Base-by-base conservation (phyloP, 305 asterid species). In the Fraxinus ornus region DNA sequence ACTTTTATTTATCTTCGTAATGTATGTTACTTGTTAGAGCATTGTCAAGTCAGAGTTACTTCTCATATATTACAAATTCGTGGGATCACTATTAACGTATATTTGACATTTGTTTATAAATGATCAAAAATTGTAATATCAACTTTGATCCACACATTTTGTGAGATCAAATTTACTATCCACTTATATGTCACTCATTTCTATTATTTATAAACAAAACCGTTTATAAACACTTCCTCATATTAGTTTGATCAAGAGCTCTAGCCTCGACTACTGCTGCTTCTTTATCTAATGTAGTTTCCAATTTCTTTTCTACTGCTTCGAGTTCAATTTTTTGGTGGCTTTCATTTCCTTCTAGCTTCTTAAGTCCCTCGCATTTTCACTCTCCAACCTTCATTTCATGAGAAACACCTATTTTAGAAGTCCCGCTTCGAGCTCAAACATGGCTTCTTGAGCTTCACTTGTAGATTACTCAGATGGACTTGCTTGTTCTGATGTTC, bases 401-500 rank as follows among this genome's bases (percentile, higher is more conserved):
- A 52, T 5, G 64, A 5, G 64, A 52, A 52, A 3, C 64, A 4
- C 64, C 24, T 17, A 4, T n/a, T 52, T 52, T 52, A 5, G 64
- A 52, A 52, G 24, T 21, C 94, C 93, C 76, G 82, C 91, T 89
- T 94, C 97, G 17, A 95, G 93, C 91, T 93, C 96, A 2, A 91
- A 86, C 84, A 89, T 94, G 9, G 92, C 90, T 88, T 52, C n/a
- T 5, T 0, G 22, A 52, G 64, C 64, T 52, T 52, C 9, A 52
- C 24, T 52, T 17, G 24, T 1, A 49, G 22, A 49, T 49, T 49
- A 49, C 21, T 0, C 7, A 1, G 21, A 3, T 52, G 64, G 24
- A n/a, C 9, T 52, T 52, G 62, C 9, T 52, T 17, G 9, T 17
- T 52, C 22, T 52, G 9, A 89, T 92, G 76, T 89, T 93, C 17